Conservation (phyloP, 108 stramenopile genomes). For the Skeletonema menzelii region DNA sequence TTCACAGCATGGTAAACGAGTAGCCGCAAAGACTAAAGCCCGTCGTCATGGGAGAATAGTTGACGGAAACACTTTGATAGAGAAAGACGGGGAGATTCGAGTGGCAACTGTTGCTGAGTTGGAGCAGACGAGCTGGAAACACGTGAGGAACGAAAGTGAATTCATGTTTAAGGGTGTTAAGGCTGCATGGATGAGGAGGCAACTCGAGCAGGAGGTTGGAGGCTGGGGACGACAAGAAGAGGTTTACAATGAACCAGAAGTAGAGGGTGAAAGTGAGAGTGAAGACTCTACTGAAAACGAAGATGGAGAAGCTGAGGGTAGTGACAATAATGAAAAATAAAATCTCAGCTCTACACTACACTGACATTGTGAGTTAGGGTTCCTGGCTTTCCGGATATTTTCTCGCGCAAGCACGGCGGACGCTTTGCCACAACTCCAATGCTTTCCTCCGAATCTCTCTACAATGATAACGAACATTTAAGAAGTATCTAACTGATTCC, state of each 20-base stretch:
- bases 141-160: slow-evolving; percentile 62
- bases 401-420: slow-evolving; percentile 10
- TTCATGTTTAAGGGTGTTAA: slow-evolving; percentile 72
- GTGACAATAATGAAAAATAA: slow-evolving; percentile 4
- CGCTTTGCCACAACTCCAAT: slow-evolving; percentile 16
- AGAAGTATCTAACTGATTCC: slow-evolving; percentile 20
- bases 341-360: background rate
- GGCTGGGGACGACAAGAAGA: slow-evolving; percentile 69
- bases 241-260: slow-evolving; percentile 19
- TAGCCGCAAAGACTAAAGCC: slow-evolving; percentile 32
- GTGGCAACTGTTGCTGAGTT: slow-evolving; percentile 76
- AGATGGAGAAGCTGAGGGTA: slow-evolving; percentile 5
- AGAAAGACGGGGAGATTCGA: slow-evolving; percentile 64
- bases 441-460: slow-evolving; percentile 8
- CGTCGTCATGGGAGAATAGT: slow-evolving; percentile 41
- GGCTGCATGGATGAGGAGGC: slow-evolving; percentile 70
- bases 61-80: slow-evolving; percentile 71
- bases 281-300: slow-evolving; percentile 3
- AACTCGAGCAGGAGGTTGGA: slow-evolving; percentile 58
- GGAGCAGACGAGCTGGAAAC: slow-evolving; percentile 77
- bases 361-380: background rate
- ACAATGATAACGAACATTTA: slow-evolving; percentile 16
- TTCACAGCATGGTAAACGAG: slow-evolving; percentile 13
- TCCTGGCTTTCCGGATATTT: background rate
- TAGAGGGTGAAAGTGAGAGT: slow-evolving; percentile 12